phyloP scores from a whole-genome alignment of 345 rosid genomes.

The Passiflora organensis region DNA sequence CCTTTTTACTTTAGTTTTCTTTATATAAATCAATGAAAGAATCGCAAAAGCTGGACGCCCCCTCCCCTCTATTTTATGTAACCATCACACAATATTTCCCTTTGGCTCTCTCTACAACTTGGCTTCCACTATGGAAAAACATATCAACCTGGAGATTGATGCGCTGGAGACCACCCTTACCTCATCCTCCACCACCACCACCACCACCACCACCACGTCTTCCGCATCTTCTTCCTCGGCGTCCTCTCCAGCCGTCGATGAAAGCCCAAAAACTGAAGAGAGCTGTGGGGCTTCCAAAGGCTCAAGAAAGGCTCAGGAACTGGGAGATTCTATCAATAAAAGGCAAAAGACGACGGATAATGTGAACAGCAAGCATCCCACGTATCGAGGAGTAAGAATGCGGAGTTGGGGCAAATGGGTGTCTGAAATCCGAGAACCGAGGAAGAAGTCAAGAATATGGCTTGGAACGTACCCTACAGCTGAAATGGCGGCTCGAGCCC shows the following conservation, averaged over 20 bases:
- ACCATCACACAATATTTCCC: conserved; percentile 25
- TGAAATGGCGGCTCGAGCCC: conserved; percentile 87
- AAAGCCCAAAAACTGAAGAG: conserved; percentile 10
- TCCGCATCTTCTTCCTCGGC: conserved; percentile 27
- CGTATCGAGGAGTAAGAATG: conserved; percentile 67
- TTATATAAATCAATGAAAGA: conserved; percentile 8
- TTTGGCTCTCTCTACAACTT: conserved; percentile 7
- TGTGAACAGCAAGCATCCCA: conserved; percentile 38
- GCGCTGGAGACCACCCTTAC: conserved; percentile 24
- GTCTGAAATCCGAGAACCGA: conserved; percentile 71
- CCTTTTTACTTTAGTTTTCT: conserved; percentile 7
- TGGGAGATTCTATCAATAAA: conserved; percentile 20
- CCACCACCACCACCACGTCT: conserved; percentile 10
- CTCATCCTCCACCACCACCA: conserved; percentile 17
- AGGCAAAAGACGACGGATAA: conserved; percentile 18
- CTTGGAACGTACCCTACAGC: conserved; percentile 71
- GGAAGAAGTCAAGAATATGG: conserved; percentile 81
- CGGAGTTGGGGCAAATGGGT: conserved; percentile 94
- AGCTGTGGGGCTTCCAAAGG: conserved; percentile 14
- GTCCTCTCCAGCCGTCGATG: conserved; percentile 14
- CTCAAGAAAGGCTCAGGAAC: conserved; percentile 33
- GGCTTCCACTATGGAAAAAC: conserved; percentile 29
- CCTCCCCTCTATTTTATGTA: conserved; percentile 16
- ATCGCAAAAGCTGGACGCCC: conserved; percentile 17
- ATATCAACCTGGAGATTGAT: conserved; percentile 44